These are phyloP conservation scores for Linderniella brevidens DNA, from an alignment of 257 asterid species.

Conservation along the genomic window DNA sequence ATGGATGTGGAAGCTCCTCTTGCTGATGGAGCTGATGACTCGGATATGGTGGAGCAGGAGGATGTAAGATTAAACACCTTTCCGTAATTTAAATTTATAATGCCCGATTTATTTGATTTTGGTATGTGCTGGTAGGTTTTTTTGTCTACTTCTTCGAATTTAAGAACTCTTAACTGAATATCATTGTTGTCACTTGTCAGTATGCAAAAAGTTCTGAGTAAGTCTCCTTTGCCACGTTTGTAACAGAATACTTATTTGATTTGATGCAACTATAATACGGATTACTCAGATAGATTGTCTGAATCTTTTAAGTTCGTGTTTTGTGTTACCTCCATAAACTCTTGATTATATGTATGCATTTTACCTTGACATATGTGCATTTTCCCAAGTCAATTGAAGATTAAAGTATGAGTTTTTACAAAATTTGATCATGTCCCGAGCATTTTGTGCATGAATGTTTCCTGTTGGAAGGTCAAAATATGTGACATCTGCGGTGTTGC, in stretches of 20 bases:
- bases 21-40: conserved; percentile 50
- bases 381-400: too few relatives aligned
- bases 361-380: too few relatives aligned
- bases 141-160: neutral
- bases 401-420: neutral
- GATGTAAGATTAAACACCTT: conserved; percentile 42
- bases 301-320: too few relatives aligned
- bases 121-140: neutral
- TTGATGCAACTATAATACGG: too few relatives aligned
- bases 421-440: neutral
- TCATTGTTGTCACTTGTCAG: too few relatives aligned
- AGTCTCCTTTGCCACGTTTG: too few relatives aligned
- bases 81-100: neutral
- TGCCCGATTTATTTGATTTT: neutral
- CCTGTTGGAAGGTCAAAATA: conserved; percentile 56
- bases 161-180: too few relatives aligned
- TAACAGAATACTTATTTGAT: too few relatives aligned
- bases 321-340: too few relatives aligned
- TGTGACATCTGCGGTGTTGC: conserved; percentile 98
- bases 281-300: too few relatives aligned
- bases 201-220: too few relatives aligned
- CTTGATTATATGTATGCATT: too few relatives aligned
- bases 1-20: conserved; percentile 30
- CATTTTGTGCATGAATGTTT: conserved; percentile 1
- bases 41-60: conserved; percentile 74